These are phyloP conservation scores for Candida chilensis DNA, from an alignment of 805 yeast species.

Conservation along the genomic window DNA sequence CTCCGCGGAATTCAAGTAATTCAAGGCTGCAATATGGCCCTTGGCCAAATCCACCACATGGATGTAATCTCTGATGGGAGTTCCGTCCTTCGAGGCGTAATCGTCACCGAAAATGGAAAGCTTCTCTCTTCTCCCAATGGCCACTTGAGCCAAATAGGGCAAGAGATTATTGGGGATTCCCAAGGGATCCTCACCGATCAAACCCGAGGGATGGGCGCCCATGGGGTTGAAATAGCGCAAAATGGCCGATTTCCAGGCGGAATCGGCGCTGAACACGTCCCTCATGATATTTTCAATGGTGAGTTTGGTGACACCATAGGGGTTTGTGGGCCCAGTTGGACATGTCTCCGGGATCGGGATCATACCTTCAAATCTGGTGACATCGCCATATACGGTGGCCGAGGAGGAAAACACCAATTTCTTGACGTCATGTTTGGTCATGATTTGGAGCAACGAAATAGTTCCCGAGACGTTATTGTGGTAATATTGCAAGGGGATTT, in stretches of 20 bases:
- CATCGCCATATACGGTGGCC: conserved; percentile 83
- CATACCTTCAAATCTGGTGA: conserved; percentile 60
- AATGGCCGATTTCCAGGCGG: conserved; percentile 45
- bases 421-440: conserved; percentile 35
- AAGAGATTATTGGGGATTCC: conserved; percentile 72
- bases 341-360: conserved; percentile 75
- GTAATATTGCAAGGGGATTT: conserved; percentile 60
- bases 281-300: conserved; percentile 53
- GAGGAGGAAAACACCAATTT: conserved; percentile 67
- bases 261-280: conserved; percentile 40
- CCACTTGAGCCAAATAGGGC: conserved; percentile 73
- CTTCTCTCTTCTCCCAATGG: conserved; percentile 60
- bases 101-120: conserved; percentile 66
- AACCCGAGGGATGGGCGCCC: conserved; percentile 80
- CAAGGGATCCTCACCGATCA: conserved; percentile 73
- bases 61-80: conserved; percentile 75
- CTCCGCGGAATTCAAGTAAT: conserved; percentile 30
- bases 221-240: conserved; percentile 78
- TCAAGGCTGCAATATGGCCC: conserved; percentile 69
- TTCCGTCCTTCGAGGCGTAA: conserved; percentile 65
- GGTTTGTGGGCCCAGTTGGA: conserved; percentile 67
- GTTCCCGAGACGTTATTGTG: conserved; percentile 64
- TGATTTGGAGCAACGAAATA: conserved; percentile 42
- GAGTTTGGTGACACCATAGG: conserved; percentile 69
- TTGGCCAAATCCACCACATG: conserved; percentile 74